Percentiles rank a stretch among this genome's conserved stretches.
These are phyloP conservation scores for Wilcoxina mikolae DNA, from an alignment of 495 filamentous ascomycete species.

Conservation along the genomic window DNA sequence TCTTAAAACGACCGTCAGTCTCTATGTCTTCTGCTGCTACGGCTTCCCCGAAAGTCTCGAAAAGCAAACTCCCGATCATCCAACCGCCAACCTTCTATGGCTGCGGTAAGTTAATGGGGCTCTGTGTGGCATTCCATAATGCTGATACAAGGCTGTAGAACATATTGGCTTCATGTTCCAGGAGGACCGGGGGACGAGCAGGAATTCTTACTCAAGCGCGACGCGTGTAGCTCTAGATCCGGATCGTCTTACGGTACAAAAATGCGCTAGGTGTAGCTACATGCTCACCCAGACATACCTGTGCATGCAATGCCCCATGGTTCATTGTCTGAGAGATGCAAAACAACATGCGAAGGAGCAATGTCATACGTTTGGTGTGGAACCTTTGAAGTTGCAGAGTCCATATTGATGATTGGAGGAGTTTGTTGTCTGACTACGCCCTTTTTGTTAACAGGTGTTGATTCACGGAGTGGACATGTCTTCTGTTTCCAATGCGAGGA, in stretches of 20 bases:
- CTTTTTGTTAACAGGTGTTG: slow-evolving; percentile 46
- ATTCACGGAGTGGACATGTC: slow-evolving; percentile 58
- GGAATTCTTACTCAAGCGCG: slow-evolving; percentile 12
- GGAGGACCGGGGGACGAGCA: not conserved
- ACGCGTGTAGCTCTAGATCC: slow-evolving; percentile 23
- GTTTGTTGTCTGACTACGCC: not conserved
- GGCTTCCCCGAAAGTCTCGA: slow-evolving; percentile 7
- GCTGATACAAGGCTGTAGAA: slow-evolving; percentile 3
- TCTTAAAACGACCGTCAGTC: slow-evolving; percentile 2
- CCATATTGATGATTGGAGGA: not conserved
- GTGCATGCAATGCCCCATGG: slow-evolving; percentile 53
- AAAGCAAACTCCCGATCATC: slow-evolving; percentile 2
- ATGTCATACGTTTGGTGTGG: slow-evolving; percentile 51
- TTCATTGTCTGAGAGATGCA: slow-evolving; percentile 41
- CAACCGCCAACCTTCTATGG: slow-evolving; percentile 7
- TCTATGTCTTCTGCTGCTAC: not conserved
- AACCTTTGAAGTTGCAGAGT: not conserved
- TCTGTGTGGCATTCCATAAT: not conserved
- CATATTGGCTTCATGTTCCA: slow-evolving; percentile 17
- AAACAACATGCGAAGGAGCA: slow-evolving; percentile 43
- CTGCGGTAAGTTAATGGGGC: slow-evolving; percentile 2
- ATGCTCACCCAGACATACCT: slow-evolving; percentile 47
- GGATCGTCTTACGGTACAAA: slow-evolving; percentile 17
- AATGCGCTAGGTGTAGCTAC: slow-evolving; percentile 22
- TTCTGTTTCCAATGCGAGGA: slow-evolving; percentile 77